These are phyloP conservation scores for Haematococcus sp. DNA, from an alignment of 139 green algal species.

Conservation along the genomic window DNA sequence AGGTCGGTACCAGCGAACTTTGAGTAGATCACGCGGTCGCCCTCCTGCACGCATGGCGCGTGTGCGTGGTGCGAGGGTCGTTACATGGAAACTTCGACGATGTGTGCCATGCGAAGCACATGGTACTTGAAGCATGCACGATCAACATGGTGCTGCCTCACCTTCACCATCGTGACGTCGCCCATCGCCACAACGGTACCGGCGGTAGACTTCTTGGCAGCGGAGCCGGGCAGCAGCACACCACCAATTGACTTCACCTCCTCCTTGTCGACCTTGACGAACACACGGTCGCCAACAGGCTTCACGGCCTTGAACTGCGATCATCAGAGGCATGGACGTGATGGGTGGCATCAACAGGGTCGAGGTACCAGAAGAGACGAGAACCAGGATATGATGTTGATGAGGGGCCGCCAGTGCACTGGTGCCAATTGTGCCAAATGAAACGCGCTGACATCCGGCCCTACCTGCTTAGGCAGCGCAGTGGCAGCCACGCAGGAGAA, in stretches of 20 bases:
- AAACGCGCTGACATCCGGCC: neutral
- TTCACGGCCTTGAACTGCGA: constrained; percentile 78
- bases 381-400: constrained; percentile 7
- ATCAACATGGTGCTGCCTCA: constrained; percentile 16
- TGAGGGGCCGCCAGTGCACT: too few species aligned
- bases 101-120: neutral
- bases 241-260: constrained; percentile 82
- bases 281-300: constrained; percentile 85
- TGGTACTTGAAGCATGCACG: too few species aligned
- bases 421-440: too few species aligned
- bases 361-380: neutral
- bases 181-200: constrained; percentile 70
- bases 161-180: constrained; percentile 62
- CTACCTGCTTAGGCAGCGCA: constrained; percentile 29
- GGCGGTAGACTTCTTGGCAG: constrained; percentile 74
- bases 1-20: constrained; percentile 96
- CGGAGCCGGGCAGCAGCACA: constrained; percentile 82
- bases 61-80: neutral
- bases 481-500: constrained; percentile 18
- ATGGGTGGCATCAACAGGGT: neutral
- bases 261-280: constrained; percentile 83
- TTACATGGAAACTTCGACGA: neutral
- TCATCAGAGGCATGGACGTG: neutral
- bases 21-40: constrained; percentile 92
- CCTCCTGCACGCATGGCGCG: constrained; percentile 37